Base-by-base conservation (phyloP, 164 flowering plant genomes). In the Tinospora cordifolia region DNA sequence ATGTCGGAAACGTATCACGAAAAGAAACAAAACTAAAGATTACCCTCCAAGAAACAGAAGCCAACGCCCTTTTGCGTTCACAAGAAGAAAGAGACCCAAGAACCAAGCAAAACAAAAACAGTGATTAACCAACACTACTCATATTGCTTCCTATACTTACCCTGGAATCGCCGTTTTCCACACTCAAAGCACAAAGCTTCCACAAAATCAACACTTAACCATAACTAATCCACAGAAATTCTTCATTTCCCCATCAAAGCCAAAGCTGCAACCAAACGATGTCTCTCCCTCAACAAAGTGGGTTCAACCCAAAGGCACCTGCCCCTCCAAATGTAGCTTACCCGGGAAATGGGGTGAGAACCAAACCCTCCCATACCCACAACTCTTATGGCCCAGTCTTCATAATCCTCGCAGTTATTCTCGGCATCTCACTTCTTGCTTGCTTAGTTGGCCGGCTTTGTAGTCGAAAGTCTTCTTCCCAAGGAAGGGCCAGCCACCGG, bases 341-440 rank as follows among this genome's bases (percentile, higher is more conserved):
- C 24, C 80, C 80, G 3, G 59, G 62, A 8, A 15, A 74, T 4
- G 71, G 54, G n/a, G 9, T 30, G n/a, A 15, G 60, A 30, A 11
- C n/a, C 0, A 54, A 66, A 11, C 12, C 80, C 2, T 36, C 75
- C 22, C 87, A 83, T 77, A 80, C 89, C 10, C 72, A 82, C 67
- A 90, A 90, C 8, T 86, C 91, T 0, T 91, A 88, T 58, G 95
- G 88, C 63, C 79, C 87, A 0, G 95, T 91, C 8, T 90, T 91
- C 63, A 84, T 83, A 13, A 90, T 87, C 46, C 78, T 92, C 66
- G 86, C 91, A 7, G 81, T 86, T 13, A 87, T 90, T 25, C 68
- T 84, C 7, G 92, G 83, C 5, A 54, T 92, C 2, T 84, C 92
- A 1, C 88, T 81, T 34, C 49, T 88, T n/a, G 90, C 93, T 44